Conservation (phyloP, 1,284 basidiomycete species). For the Ustilago hordei region DNA sequence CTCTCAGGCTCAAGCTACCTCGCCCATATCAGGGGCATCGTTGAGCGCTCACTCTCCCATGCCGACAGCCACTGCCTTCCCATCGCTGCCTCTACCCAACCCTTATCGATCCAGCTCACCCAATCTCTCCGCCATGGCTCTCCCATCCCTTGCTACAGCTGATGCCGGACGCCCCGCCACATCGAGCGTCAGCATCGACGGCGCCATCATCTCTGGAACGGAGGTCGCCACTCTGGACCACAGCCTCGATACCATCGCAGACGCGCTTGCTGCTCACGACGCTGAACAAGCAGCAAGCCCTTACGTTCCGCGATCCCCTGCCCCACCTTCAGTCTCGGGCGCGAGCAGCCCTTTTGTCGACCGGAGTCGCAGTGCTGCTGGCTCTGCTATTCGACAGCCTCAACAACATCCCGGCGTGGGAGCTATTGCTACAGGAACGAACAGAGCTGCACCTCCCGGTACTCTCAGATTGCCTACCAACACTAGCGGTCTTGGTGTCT, state of each 20-base stretch:
- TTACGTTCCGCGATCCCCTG: slow-evolving; percentile 48
- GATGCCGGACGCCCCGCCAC: slow-evolving; percentile 49
- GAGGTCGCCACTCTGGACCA: slow-evolving; percentile 58
- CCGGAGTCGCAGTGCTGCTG: slow-evolving; percentile 18
- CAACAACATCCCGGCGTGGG: slow-evolving; percentile 38
- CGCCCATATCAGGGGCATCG: slow-evolving; percentile 9
- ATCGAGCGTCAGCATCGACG: slow-evolving; percentile 65
- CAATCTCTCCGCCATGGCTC: slow-evolving; percentile 46
- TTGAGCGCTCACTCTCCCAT: slow-evolving; percentile 29
- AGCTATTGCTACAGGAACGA: slow-evolving; percentile 10
- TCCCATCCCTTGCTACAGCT: slow-evolving; percentile 37
- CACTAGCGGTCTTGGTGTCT: slow-evolving; percentile 46
- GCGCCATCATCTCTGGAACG: slow-evolving; percentile 63
- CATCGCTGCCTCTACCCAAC: slow-evolving; percentile 60
- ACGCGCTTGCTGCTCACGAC: slow-evolving; percentile 52
- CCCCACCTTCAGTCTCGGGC: slow-evolving; percentile 22
- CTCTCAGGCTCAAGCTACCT: slow-evolving; percentile 27
- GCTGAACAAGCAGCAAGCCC: slow-evolving; percentile 52
- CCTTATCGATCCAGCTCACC: slow-evolving; percentile 60
- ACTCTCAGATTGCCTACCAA: slow-evolving; percentile 30
- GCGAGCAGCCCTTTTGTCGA: slow-evolving; percentile 39
- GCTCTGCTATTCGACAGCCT: slow-evolving; percentile 32
- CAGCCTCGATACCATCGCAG: slow-evolving; percentile 62
- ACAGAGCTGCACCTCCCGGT: slow-evolving; percentile 19
- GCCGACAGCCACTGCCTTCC: slow-evolving; percentile 57